phyloP scores from a whole-genome alignment of 176 grass and related monocot genomes.

The Carex littledalei region DNA sequence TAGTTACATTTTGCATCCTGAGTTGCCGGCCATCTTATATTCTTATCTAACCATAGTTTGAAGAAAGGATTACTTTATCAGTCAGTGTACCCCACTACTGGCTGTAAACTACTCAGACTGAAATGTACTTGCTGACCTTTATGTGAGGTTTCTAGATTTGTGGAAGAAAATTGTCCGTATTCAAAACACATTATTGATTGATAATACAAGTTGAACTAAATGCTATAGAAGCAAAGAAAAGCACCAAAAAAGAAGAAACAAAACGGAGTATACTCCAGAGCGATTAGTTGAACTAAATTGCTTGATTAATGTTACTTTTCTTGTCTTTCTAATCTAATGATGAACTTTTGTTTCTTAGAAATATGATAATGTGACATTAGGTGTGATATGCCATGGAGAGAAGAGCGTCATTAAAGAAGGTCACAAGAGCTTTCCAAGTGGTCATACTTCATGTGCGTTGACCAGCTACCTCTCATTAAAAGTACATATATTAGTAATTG shows the following conservation, averaged over 20 bases:
- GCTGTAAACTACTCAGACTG: neutral
- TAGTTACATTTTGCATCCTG: neutral
- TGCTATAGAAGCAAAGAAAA: neutral
- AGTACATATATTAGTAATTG: neutral
- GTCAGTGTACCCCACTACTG: neutral
- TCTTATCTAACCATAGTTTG: neutral
- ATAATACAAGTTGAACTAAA: neutral
- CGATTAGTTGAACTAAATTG: too few relatives aligned
- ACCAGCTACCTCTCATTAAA: neutral
- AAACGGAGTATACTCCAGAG: neutral
- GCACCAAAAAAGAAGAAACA: neutral
- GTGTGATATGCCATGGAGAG: slow-evolving; percentile 57
- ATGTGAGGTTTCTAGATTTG: neutral
- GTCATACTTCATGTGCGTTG: slow-evolving; percentile 69
- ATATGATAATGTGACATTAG: slow-evolving; percentile 49
- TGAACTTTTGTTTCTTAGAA: slow-evolving; percentile 20
- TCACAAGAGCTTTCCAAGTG: slow-evolving; percentile 80
- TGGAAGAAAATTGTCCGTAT: neutral
- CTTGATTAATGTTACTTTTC: neutral
- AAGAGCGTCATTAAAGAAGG: slow-evolving; percentile 73
- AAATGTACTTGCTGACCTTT: neutral
- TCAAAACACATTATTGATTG: neutral
- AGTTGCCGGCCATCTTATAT: neutral
- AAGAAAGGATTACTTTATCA: neutral
- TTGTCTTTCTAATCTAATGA: neutral